Conservation (phyloP, 805 yeast genomes). For the Cyberlindnera veronae region DNA sequence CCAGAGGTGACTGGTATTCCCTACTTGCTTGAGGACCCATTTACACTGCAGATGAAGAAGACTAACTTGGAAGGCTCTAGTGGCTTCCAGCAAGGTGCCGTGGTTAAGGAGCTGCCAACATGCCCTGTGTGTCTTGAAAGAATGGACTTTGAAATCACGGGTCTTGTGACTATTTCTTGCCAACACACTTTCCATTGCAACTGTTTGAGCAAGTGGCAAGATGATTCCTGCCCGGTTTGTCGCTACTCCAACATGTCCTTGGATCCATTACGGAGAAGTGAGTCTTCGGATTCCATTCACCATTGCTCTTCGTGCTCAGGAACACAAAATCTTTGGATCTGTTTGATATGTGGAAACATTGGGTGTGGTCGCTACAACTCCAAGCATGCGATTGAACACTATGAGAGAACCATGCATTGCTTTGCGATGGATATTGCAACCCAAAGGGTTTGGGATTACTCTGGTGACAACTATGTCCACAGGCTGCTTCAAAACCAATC, state of each 20-base stretch:
- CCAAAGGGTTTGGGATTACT: slow-evolving; percentile 93
- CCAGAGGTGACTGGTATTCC: slow-evolving; percentile 46
- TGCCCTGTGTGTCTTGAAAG: slow-evolving; percentile 92
- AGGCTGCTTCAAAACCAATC: slow-evolving; percentile 77
- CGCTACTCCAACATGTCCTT: slow-evolving; percentile 56
- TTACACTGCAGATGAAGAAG: slow-evolving; percentile 39
- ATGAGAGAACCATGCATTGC: slow-evolving; percentile 73
- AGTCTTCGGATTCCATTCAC: slow-evolving; percentile 1
- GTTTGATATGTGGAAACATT: slow-evolving; percentile 85
- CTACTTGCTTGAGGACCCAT: slow-evolving; percentile 69
- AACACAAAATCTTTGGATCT: slow-evolving; percentile 73
- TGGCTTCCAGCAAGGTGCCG: slow-evolving; percentile 17
- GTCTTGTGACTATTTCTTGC: slow-evolving; percentile 82
- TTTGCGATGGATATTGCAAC: slow-evolving; percentile 85
- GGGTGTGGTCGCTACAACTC: slow-evolving; percentile 88
- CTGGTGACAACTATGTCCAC: slow-evolving; percentile 88
- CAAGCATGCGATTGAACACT: slow-evolving; percentile 85
- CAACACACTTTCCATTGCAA: slow-evolving; percentile 92
- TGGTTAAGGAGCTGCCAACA: slow-evolving; percentile 68
- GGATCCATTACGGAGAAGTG: slow-evolving; percentile 25
- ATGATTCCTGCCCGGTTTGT: slow-evolving; percentile 89
- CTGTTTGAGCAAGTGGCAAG: slow-evolving; percentile 85
- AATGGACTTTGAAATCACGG: slow-evolving; percentile 78
- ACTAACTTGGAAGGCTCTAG: slow-evolving; percentile 9
- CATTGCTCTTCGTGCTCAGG: slow-evolving; percentile 53